Evolutionary conservation across 2,329 filamentous ascomycete genomes (phyloP).

Genomic region (Madurella mycetomatis): DNA sequence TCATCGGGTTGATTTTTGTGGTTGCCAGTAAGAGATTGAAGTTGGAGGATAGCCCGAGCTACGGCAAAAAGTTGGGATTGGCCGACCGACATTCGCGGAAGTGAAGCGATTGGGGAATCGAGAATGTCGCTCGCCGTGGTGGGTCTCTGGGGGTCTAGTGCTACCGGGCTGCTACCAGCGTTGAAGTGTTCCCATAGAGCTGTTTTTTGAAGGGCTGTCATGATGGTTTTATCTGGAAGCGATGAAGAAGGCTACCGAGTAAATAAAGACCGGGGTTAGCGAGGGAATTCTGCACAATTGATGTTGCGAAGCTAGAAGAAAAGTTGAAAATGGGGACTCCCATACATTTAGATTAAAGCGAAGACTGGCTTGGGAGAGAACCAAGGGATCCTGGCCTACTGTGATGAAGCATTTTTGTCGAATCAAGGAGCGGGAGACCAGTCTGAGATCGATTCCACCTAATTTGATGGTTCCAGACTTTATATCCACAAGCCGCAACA

Average conservation of each 20-base stretch:
- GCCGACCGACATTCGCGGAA: slow-evolving; percentile 27
- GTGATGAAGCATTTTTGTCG: slow-evolving; percentile 38
- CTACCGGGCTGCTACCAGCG: neutral
- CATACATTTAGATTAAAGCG: slow-evolving; percentile 39
- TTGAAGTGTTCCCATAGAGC: slow-evolving; percentile 21
- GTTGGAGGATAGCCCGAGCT: slow-evolving; percentile 36
- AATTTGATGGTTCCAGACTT: slow-evolving; percentile 41
- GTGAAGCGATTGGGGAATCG: slow-evolving; percentile 11
- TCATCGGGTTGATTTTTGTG: neutral
- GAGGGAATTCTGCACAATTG: too few relatives aligned
- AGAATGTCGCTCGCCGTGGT: neutral
- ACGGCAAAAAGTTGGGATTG: slow-evolving; percentile 44
- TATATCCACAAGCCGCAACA: slow-evolving; percentile 47
- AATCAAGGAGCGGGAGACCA: slow-evolving; percentile 40
- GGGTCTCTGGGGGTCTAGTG: slow-evolving; percentile 2
- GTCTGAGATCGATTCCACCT: slow-evolving; percentile 44
- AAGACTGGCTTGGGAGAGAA: slow-evolving; percentile 41
- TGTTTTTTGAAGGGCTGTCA: slow-evolving; percentile 36
- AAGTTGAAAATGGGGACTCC: slow-evolving; percentile 9
- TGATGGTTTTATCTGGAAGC: slow-evolving; percentile 34
- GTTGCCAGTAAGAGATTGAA: slow-evolving; percentile 23
- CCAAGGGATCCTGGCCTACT: slow-evolving; percentile 42
- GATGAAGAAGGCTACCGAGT: too few relatives aligned
- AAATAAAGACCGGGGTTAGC: too few relatives aligned
- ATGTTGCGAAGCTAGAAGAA: slow-evolving; percentile 8